A percentile compares a stretch with the other conserved stretches of the same genome.
Evolutionary conservation across 2,329 filamentous ascomycete genomes (phyloP).

Genomic region (Paramyrothecium sp.): DNA sequence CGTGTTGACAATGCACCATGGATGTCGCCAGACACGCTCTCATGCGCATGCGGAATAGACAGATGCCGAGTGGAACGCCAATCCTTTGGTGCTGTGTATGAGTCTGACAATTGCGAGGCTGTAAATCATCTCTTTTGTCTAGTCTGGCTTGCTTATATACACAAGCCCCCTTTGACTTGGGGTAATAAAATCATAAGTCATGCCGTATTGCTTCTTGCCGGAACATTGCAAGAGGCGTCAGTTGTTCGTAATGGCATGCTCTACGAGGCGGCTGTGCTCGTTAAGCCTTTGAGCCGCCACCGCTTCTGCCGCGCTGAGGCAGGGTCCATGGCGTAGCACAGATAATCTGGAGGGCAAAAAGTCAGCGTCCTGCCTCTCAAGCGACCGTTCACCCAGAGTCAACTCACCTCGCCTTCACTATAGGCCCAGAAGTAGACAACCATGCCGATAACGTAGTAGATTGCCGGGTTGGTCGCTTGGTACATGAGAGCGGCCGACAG

Average conservation of each 20-base stretch:
- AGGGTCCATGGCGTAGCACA: conserved; percentile 70
- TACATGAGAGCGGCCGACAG: conserved; percentile 78
- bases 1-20: too few relatives aligned
- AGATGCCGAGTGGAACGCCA: too few relatives aligned
- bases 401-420: conserved; percentile 88
- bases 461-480: conserved; percentile 85
- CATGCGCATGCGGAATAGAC: too few relatives aligned
- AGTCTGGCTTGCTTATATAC: background rate
- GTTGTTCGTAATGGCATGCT: too few relatives aligned
- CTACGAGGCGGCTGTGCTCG: too few relatives aligned
- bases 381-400: background rate
- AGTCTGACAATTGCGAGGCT: too few relatives aligned
- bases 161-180: background rate
- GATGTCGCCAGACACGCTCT: too few relatives aligned
- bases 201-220: too few relatives aligned
- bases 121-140: too few relatives aligned
- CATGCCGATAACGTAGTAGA: conserved; percentile 89
- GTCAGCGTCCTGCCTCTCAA: too few relatives aligned
- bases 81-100: too few relatives aligned
- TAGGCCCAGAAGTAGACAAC: conserved; percentile 95
- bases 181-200: background rate
- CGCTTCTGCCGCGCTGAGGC: conserved; percentile 48
- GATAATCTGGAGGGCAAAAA: conserved; percentile 49
- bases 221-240: too few relatives aligned
- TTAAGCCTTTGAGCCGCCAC: conserved; percentile 12